phyloP scores from a whole-genome alignment of 371 early-diverging fungal genomes.

The Rhizopus arrhizus region DNA sequence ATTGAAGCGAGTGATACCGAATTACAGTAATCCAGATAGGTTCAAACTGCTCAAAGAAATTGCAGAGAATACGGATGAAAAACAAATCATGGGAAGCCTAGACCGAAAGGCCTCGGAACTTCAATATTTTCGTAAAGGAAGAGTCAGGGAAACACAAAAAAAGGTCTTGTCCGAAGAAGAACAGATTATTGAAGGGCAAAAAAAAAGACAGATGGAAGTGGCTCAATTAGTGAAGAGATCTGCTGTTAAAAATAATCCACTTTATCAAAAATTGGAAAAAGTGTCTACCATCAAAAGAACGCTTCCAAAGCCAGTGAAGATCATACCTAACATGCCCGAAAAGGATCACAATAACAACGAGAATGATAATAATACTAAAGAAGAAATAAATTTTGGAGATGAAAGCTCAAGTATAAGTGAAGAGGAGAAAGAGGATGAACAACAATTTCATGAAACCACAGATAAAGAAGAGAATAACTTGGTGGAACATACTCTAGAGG shows the following conservation, averaged over 20 bases:
- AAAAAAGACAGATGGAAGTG: constrained; percentile 26
- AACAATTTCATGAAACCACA: too few species aligned
- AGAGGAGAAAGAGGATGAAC: too few species aligned
- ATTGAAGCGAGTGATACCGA: constrained; percentile 16
- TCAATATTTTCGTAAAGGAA: constrained; percentile 27
- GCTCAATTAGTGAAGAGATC: constrained; percentile 29
- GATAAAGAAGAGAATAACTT: too few species aligned
- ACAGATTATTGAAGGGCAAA: constrained; percentile 13
- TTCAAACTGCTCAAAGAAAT: constrained; percentile 26
- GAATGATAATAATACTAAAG: too few species aligned
- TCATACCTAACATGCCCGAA: too few species aligned
- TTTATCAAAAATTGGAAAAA: constrained; percentile 38
- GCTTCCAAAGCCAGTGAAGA: not conserved
- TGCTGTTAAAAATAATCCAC: constrained; percentile 39
- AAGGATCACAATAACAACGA: too few species aligned
- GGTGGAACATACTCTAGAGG: too few species aligned
- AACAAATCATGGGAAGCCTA: constrained; percentile 4
- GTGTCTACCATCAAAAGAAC: not conserved
- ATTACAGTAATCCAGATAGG: constrained; percentile 29
- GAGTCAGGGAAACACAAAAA: constrained; percentile 30
- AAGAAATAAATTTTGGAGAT: too few species aligned
- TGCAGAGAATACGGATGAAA: constrained; percentile 13
- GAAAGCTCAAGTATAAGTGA: too few species aligned
- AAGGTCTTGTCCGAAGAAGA: constrained; percentile 31
- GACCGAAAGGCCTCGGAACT: constrained; percentile 18